phyloP scores from a whole-genome alignment of 768 basidiomycete genomes.

The Ramaria sp. region DNA sequence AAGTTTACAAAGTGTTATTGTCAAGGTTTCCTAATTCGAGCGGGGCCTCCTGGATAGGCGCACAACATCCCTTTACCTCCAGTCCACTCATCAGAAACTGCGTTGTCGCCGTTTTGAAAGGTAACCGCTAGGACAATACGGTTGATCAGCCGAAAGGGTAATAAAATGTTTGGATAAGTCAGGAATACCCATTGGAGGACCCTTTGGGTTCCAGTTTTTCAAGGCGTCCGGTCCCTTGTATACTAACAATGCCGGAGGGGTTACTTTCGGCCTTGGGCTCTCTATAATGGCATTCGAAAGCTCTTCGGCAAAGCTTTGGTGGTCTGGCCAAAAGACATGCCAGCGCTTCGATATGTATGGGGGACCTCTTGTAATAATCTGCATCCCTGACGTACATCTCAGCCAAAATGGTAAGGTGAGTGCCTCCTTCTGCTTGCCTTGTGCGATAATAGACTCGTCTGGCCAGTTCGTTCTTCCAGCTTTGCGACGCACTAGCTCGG shows the following conservation, averaged over 20 bases:
- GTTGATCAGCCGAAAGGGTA: background rate
- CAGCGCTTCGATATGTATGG: background rate
- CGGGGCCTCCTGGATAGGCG: conserved; percentile 7
- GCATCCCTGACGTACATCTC: background rate
- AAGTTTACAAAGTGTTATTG: background rate
- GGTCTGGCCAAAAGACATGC: conserved; percentile 9
- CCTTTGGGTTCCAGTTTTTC: background rate
- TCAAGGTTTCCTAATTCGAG: background rate
- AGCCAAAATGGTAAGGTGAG: background rate
- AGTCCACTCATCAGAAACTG: conserved; percentile 2
- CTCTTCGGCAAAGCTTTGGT: conserved; percentile 8
- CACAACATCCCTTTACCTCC: conserved; percentile 3
- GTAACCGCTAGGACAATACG: background rate
- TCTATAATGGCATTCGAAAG: background rate
- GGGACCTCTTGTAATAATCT: conserved; percentile 1
- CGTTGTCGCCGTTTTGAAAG: conserved; percentile 1
- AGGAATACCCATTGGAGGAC: conserved; percentile 8
- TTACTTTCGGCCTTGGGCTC: background rate
- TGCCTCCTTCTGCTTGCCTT: background rate
- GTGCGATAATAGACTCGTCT: conserved; percentile 2
- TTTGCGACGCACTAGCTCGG: conserved; percentile 2
- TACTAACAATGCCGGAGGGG: background rate
- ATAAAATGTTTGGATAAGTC: background rate
- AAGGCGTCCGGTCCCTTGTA: conserved; percentile 1
- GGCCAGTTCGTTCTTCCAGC: conserved; percentile 1